Base-by-base conservation (phyloP, 208 protist genomes). In the Trichomonas vaginalis region DNA sequence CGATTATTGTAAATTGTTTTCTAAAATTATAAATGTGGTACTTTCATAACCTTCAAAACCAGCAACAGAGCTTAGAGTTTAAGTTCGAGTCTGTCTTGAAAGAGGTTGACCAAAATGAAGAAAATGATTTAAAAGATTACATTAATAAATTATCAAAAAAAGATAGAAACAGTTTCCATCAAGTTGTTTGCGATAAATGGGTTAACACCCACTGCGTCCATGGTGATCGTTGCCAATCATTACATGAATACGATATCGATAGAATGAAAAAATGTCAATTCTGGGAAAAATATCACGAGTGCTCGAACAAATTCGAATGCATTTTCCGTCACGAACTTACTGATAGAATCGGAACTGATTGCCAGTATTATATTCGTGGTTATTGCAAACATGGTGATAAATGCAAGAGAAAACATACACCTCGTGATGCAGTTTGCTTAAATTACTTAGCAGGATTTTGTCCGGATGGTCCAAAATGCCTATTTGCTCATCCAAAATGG, bases 211-310 rank as follows among this genome's bases (percentile, higher is more conserved):
- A 45, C 23, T 88, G 82, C 17, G 32, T 45, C 32, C 23, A 88
- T 45, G 82, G 82, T 32, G 82, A 88, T 42, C 35, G 37, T n/a
- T 88, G 82, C 82, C 23, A 88, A 23, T 88, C 37, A 32, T 40
- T 88, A 45, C 82, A 88, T 48, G 82, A 88, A 88, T 47, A 45
- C 48, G 82, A 88, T 47, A 45, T n/a, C 23, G 82, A 88, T 48
- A 88, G 48, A 88, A 88, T 88, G 82, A 88, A 32, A 42, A 88
- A 88, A 88, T 88, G 82, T 47, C 40, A 47, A n/a, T 88, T 88
- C 32, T 88, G 40, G 35, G 82, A 88, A 48, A 88, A 88, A 48
- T 42, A 45, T 88, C 82, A 88, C 37, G 40, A 88, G 32, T 88
- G 82, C 39, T 83, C 79, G 0, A 88, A 47, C 37, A 45, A 45